phyloP scores from a whole-genome alignment of 176 grass and related monocot species.

The Echinochloa phyllopogon region DNA sequence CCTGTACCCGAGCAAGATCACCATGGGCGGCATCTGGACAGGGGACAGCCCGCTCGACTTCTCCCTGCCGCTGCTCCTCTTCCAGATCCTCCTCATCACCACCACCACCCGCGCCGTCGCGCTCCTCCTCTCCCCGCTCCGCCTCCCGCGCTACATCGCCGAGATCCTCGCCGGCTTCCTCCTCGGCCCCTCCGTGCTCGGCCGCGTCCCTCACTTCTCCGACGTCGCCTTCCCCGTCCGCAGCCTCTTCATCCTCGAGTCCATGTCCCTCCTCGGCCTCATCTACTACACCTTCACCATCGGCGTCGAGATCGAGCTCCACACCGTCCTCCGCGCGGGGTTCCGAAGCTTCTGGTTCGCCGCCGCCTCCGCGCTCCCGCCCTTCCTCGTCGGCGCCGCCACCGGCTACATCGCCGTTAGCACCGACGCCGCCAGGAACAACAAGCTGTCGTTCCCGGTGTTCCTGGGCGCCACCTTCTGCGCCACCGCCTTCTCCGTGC shows the following conservation, averaged over 20 bases:
- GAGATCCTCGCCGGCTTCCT: slow-evolving; percentile 65
- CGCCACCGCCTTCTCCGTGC: slow-evolving; percentile 72
- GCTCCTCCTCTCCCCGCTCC: slow-evolving; percentile 61
- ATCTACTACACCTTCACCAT: slow-evolving; percentile 72
- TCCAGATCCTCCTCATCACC: slow-evolving; percentile 74
- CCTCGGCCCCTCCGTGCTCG: slow-evolving; percentile 69
- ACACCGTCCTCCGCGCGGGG: slow-evolving; percentile 35
- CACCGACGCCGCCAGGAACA: background rate
- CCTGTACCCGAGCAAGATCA: slow-evolving; percentile 64
- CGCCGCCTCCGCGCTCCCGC: slow-evolving; percentile 50
- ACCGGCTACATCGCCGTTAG: slow-evolving; percentile 42
- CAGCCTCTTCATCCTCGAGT: slow-evolving; percentile 71
- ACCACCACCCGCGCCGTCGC: slow-evolving; percentile 44
- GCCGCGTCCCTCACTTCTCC: slow-evolving; percentile 48
- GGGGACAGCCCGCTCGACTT: slow-evolving; percentile 63
- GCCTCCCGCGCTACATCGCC: slow-evolving; percentile 65
- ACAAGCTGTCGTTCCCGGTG: slow-evolving; percentile 53
- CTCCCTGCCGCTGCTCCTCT: slow-evolving; percentile 63
- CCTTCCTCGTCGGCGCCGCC: slow-evolving; percentile 52
- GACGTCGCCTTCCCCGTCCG: slow-evolving; percentile 52
- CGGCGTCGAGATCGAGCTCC: slow-evolving; percentile 69
- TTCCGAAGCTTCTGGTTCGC: slow-evolving; percentile 60
- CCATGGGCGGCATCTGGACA: slow-evolving; percentile 59
- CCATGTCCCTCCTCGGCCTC: slow-evolving; percentile 71
- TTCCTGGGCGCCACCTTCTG: slow-evolving; percentile 69